These are phyloP conservation scores for Tuber indicum DNA, from an alignment of 495 filamentous ascomycete genomes.

Conservation along the genomic window DNA sequence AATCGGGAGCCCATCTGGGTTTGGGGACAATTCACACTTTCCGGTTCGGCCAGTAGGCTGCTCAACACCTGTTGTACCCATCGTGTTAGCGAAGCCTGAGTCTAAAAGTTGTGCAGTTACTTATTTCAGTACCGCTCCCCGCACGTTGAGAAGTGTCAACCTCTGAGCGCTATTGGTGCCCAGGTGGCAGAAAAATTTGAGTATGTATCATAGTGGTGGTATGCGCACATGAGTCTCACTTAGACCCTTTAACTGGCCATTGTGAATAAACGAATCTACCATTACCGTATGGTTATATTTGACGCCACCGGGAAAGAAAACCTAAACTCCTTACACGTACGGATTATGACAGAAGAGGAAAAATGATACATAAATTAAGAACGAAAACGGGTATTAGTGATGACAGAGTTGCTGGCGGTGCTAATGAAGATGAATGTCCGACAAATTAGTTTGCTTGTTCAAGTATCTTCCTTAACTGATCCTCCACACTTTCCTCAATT, in stretches of 20 bases:
- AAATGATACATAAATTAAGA: background rate
- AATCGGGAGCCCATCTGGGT: background rate
- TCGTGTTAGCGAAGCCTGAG: background rate
- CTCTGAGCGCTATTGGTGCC: background rate
- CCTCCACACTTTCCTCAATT: constrained; percentile 44
- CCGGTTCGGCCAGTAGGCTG: background rate
- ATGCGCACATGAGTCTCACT: background rate
- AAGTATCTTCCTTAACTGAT: constrained; percentile 36
- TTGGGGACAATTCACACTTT: background rate
- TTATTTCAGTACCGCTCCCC: background rate
- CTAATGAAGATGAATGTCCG: background rate
- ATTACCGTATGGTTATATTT: background rate
- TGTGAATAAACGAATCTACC: background rate
- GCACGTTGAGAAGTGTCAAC: background rate
- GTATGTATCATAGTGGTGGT: background rate
- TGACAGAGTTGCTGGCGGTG: constrained; percentile 6
- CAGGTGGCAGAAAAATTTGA: background rate
- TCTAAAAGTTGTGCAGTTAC: background rate
- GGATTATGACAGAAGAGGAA: background rate
- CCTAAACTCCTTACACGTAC: background rate
- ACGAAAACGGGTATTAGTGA: background rate
- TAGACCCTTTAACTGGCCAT: background rate
- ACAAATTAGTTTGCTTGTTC: constrained; percentile 4
- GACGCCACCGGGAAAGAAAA: background rate
- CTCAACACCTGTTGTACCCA: background rate